phyloP scores from a whole-genome alignment of 176 grass and related monocot species.

The Oryza rufipogon region DNA sequence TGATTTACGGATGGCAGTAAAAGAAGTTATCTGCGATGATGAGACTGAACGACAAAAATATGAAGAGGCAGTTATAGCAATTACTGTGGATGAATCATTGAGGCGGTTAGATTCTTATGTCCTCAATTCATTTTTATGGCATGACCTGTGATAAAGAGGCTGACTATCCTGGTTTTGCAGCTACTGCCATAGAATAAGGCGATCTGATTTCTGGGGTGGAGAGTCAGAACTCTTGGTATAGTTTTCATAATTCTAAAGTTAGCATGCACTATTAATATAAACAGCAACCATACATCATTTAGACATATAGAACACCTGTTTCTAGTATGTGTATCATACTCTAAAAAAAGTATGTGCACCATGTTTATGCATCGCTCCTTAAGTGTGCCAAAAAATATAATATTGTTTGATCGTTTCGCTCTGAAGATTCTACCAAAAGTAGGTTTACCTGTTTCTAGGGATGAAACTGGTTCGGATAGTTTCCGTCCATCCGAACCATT shows the following conservation, averaged over 20 bases:
- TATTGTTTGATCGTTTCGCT: background rate
- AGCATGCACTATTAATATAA: slow-evolving; percentile 18
- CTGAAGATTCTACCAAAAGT: slow-evolving; percentile 33
- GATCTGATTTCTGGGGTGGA: slow-evolving; percentile 94
- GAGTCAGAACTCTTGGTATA: slow-evolving; percentile 89
- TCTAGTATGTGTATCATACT: background rate
- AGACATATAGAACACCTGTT: slow-evolving; percentile 22
- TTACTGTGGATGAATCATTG: slow-evolving; percentile 90
- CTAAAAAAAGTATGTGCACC: background rate
- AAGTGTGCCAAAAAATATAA: background rate
- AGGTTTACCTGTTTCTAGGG: background rate
- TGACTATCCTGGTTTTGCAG: slow-evolving; percentile 53
- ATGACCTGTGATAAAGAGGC: slow-evolving; percentile 20
- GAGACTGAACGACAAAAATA: slow-evolving; percentile 62
- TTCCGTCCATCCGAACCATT: no score
- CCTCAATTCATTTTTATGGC: slow-evolving; percentile 34
- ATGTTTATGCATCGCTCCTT: slow-evolving; percentile 22
- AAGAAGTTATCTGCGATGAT: slow-evolving; percentile 90
- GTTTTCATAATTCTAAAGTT: slow-evolving; percentile 33
- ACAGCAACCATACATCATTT: slow-evolving; percentile 17
- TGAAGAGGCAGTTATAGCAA: slow-evolving; percentile 81
- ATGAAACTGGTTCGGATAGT: no score
- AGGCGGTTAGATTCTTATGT: slow-evolving; percentile 57
- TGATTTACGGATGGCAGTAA: slow-evolving; percentile 86
- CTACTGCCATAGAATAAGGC: slow-evolving; percentile 88